Percentiles rank a stretch among this genome's conserved stretches.
Evolutionary conservation across 805 yeast species (phyloP).

Genomic region (Jamesozyma hellenica): DNA sequence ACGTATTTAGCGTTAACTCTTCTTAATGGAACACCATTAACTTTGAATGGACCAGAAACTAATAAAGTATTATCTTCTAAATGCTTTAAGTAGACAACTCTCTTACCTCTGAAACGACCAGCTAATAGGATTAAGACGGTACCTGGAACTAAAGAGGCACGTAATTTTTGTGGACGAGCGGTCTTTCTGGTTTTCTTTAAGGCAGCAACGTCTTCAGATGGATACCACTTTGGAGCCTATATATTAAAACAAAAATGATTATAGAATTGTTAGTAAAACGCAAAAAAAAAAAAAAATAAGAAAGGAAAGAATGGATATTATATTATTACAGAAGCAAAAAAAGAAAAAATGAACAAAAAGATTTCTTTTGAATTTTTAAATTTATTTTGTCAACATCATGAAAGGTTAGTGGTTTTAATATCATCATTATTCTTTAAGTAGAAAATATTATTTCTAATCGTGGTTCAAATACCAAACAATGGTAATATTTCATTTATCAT

Average conservation of each 20-base stretch:
- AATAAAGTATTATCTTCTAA: conserved; percentile 94
- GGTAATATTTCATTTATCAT: background rate
- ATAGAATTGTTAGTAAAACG: conserved; percentile 16
- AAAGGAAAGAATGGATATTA: too few species aligned
- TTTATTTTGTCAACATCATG: too few species aligned
- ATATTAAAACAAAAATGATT: conserved; percentile 2
- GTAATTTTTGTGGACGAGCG: conserved; percentile 83
- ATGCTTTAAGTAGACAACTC: conserved; percentile 93
- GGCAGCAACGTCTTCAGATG: conserved; percentile 79
- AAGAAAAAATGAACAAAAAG: too few species aligned
- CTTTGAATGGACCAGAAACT: conserved; percentile 97
- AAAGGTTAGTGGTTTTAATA: too few species aligned
- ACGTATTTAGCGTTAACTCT: conserved; percentile 97
- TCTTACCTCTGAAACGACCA: conserved; percentile 99
- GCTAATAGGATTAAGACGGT: conserved; percentile 93
- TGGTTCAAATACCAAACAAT: too few species aligned
- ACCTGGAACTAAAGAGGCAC: conserved; percentile 93
- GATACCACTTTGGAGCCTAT: conserved; percentile 84
- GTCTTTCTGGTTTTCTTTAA: conserved; percentile 83
- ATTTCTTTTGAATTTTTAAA: too few species aligned
- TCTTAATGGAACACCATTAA: conserved; percentile 98
- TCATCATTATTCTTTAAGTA: too few species aligned
- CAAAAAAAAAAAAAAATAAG: too few species aligned
- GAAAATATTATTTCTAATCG: too few species aligned
- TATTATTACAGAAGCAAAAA: background rate